Conservation (phyloP, 2,329 filamentous ascomycete genomes). For the Chalara sp. region DNA sequence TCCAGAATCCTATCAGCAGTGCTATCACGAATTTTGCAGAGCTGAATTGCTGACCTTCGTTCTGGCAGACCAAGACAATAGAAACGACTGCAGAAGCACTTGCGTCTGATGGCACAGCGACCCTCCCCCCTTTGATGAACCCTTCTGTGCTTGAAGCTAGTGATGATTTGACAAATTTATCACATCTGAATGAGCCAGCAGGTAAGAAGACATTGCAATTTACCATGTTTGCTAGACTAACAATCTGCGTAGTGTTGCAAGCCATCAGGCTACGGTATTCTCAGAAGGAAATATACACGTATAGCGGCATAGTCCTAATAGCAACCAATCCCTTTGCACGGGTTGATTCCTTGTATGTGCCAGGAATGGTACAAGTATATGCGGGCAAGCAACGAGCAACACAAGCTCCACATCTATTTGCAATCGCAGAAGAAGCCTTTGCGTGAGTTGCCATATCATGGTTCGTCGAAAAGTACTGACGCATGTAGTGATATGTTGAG, state of each 20-base stretch:
- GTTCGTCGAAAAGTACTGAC: slow-evolving; percentile 30
- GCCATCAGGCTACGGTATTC: slow-evolving; percentile 94
- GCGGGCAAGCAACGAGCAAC: slow-evolving; percentile 94
- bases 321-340: slow-evolving; percentile 96
- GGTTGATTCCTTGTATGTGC: slow-evolving; percentile 96
- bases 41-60: slow-evolving; percentile 19
- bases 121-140: slow-evolving; percentile 92
- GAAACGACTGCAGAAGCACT: slow-evolving; percentile 72
- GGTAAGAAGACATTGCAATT: slow-evolving; percentile 45
- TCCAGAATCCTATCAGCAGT: slow-evolving; percentile 9
- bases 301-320: slow-evolving; percentile 97
- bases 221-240: slow-evolving; percentile 6
- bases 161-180: slow-evolving; percentile 94
- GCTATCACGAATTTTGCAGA: neutral
- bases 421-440: slow-evolving; percentile 97
- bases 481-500: slow-evolving; percentile 84
- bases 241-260: slow-evolving; percentile 66
- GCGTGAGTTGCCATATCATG: slow-evolving; percentile 52
- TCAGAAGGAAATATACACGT: slow-evolving; percentile 99
- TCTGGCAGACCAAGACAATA: slow-evolving; percentile 64
- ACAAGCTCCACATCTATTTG: slow-evolving; percentile 95
- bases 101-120: slow-evolving; percentile 67
- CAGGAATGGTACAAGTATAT: slow-evolving; percentile 99
- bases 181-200: slow-evolving; percentile 96
- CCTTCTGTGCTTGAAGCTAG: slow-evolving; percentile 96